A percentile compares a stretch with the other conserved stretches of the same genome.
These are phyloP conservation scores for Debaryomyces prosopidis DNA, from an alignment of 805 yeast genomes.

Conservation along the genomic window DNA sequence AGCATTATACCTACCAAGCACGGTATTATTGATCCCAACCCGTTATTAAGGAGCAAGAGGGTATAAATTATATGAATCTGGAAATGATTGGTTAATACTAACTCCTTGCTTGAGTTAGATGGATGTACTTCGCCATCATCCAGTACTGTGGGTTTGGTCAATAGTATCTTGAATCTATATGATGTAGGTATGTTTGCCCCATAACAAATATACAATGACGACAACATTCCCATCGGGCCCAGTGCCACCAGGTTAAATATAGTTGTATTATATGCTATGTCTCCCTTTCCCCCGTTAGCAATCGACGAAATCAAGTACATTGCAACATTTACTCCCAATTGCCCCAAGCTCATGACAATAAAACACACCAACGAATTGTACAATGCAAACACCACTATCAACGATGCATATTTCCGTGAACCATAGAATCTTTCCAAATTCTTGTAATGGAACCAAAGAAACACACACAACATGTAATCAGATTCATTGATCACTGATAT, in stretches of 20 bases:
- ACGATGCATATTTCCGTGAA: conserved; percentile 50
- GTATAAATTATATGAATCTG: conserved; percentile 39
- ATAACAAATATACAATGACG: conserved; percentile 41
- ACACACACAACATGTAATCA: conserved; percentile 48
- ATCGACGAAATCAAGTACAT: conserved; percentile 10
- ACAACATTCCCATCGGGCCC: conserved; percentile 42
- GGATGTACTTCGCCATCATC: conserved; percentile 1
- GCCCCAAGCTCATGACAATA: conserved; percentile 44
- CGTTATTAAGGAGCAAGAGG: conserved; percentile 39
- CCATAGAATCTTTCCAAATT: conserved; percentile 60
- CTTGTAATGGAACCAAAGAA: conserved; percentile 53
- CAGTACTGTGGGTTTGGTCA: conserved; percentile 18
- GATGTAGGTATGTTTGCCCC: conserved; percentile 33
- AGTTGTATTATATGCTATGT: conserved; percentile 21
- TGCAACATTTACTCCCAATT: conserved; percentile 19
- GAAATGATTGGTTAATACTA: conserved; percentile 37
- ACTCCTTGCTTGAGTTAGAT: conserved; percentile 12
- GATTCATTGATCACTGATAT: conserved; percentile 58
- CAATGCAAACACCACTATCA: conserved; percentile 42
- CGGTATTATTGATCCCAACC: conserved; percentile 35
- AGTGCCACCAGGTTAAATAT: conserved; percentile 35
- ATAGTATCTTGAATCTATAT: conserved; percentile 34
- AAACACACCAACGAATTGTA: conserved; percentile 48
- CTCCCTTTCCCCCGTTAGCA: conserved; percentile 7
- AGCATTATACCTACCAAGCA: conserved; percentile 36